Base-by-base conservation (phyloP, 1,284 basidiomycete species). In the Tylopilus sp. region DNA sequence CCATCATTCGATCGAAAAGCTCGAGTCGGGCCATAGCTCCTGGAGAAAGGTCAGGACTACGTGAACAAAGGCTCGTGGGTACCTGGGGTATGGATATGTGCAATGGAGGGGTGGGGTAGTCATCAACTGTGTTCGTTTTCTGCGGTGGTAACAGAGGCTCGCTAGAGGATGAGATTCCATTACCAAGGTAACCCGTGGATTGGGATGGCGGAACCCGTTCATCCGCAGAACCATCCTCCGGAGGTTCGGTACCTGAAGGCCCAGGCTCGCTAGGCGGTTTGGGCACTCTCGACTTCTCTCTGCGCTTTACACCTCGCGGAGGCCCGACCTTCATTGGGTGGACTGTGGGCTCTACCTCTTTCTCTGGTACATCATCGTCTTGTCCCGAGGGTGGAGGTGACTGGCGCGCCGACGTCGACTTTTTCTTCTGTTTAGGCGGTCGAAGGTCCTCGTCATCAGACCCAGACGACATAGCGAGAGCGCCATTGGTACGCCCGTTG, bases 1-100 rank as follows among this genome's bases (percentile, higher is more conserved):
- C 37, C 44, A 61, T 54, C 56, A 64, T 55, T 16, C 37, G 52
- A 43, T 65, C 64, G 34, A 65, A 65, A n/a, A 66, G 30, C 4
- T 65, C 48, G 2, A 65, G 60, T 41, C 64, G 62, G 12, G 60
- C 59, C 26, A 13, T 41, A 8, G 65, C 45, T 25, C 64, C 53
- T 8, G 64, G 64, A 34, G 64, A 69, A 25, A 69, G 55, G 6
- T 41, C 40, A 12, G 54, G 55, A 16, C 31, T 60, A 8, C 5
- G 36, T 13, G 15, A 41, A 11, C 19, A 43, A 29, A 8, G 3
- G 18, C 4, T 38, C 37, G 33, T 36, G 2, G 26, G 2, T 1
- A 28, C 25, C 8, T 18, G 30, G 11, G 53, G 53, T 35, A 43
- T 46, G n/a, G 43, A 36, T 40, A 54, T 43, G 7, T 9, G 55